These are phyloP conservation scores for Plenodomus biglobosus DNA, from an alignment of 2,329 filamentous ascomycete genomes.

Conservation along the genomic window DNA sequence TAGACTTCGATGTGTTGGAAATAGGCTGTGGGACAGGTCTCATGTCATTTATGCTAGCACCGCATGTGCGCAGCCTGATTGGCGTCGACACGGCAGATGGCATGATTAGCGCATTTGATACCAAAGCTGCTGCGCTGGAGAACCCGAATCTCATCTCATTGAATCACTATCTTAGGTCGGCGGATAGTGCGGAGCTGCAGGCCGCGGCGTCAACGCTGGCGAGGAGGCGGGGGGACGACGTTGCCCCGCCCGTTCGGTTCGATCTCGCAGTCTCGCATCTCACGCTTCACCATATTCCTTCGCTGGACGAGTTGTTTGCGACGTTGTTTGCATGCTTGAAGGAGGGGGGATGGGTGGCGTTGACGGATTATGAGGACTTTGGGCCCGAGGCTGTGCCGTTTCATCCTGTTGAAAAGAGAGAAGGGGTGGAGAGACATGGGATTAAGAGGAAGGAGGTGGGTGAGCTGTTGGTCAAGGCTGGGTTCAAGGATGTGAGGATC, in stretches of 20 bases:
- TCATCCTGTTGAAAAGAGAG: constrained; percentile 56
- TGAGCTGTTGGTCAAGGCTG: constrained; percentile 49
- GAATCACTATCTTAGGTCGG: constrained; percentile 52
- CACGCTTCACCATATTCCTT: constrained; percentile 59
- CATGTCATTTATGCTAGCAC: constrained; percentile 54
- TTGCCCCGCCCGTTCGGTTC: constrained; percentile 42
- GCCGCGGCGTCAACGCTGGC: constrained; percentile 42
- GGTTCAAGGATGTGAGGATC: constrained; percentile 54
- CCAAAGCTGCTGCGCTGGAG: constrained; percentile 46
- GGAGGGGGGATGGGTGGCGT: constrained; percentile 52
- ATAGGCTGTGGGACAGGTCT: constrained; percentile 61
- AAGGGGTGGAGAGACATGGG: constrained; percentile 58
- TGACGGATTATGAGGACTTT: constrained; percentile 62
- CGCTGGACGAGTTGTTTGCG: constrained; percentile 47
- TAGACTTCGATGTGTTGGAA: constrained; percentile 54
- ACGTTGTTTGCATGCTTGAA: constrained; percentile 54
- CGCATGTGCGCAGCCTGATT: constrained; percentile 51
- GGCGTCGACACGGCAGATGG: constrained; percentile 58
- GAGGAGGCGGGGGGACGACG: constrained; percentile 27
- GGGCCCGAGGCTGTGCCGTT: constrained; percentile 56
- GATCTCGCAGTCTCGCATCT: constrained; percentile 58
- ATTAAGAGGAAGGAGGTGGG: constrained; percentile 49
- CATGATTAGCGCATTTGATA: constrained; percentile 56
- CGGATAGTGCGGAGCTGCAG: constrained; percentile 48
- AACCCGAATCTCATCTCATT: constrained; percentile 51